Conservation (phyloP, 306 rosid species). For the Prunus armeniaca region DNA sequence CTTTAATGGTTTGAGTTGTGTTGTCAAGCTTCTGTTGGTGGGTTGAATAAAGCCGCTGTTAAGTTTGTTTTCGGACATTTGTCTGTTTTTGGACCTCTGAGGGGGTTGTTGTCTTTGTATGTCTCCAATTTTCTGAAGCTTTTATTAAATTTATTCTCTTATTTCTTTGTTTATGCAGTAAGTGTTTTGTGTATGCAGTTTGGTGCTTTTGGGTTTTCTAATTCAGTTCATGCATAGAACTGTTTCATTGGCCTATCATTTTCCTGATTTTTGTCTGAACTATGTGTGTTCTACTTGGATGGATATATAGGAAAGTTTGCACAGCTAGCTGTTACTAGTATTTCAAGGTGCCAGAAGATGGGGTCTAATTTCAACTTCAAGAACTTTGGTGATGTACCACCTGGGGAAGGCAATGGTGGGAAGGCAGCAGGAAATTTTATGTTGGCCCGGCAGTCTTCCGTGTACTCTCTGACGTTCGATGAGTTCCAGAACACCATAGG, state of each 20-base stretch:
- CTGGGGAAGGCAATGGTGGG: conserved; percentile 39
- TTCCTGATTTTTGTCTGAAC: not conserved
- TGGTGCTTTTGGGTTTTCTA: not conserved
- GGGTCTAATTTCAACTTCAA: conserved; percentile 70
- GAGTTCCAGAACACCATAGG: conserved; percentile 79
- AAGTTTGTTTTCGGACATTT: not conserved
- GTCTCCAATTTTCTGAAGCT: not conserved
- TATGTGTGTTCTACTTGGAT: conserved; percentile 37
- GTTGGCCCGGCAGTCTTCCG: conserved; percentile 60
- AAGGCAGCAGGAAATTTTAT: conserved; percentile 37
- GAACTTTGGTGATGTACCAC: conserved; percentile 46
- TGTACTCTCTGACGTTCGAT: conserved; percentile 86
- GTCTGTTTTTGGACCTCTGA: not conserved
- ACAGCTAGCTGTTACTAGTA: conserved; percentile 27
- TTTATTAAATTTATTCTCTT: not conserved
- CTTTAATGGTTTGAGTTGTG: conserved; percentile 2
- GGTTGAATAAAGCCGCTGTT: not conserved
- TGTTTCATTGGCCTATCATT: not conserved
- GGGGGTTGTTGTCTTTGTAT: not conserved
- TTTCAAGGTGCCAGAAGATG: conserved; percentile 38
- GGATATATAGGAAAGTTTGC: conserved; percentile 33
- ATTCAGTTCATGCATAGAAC: not conserved
- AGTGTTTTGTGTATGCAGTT: not conserved
- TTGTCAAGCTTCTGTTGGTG: conserved; percentile 8
- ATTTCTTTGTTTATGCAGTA: not conserved